Evolutionary conservation across 106 monocot genomes (phyloP).

Genomic region (Phalaenopsis equestris): DNA sequence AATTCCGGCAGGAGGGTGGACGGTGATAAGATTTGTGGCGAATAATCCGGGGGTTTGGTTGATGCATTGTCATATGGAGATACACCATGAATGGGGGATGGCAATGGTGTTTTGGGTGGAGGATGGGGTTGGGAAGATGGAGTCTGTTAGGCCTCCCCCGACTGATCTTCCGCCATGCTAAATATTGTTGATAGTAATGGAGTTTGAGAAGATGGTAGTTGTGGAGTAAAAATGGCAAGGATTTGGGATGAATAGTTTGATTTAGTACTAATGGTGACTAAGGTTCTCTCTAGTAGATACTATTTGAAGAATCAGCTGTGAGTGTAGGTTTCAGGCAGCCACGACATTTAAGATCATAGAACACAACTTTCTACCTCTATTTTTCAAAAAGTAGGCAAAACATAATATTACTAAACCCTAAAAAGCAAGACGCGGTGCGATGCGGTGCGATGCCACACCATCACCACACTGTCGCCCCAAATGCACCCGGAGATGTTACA

Average conservation of each 20-base stretch:
- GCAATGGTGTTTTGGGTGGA: conserved; percentile 56
- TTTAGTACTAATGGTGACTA: too few relatives aligned
- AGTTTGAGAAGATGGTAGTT: neutral
- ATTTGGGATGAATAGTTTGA: neutral
- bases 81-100: conserved; percentile 51
- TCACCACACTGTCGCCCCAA: too few relatives aligned
- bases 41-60: conserved; percentile 70
- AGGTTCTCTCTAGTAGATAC: too few relatives aligned
- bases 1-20: conserved; percentile 53
- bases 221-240: neutral
- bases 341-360: too few relatives aligned
- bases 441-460: too few relatives aligned
- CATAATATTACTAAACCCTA: too few relatives aligned
- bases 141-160: conserved; percentile 29
- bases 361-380: too few relatives aligned
- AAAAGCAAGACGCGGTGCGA: too few relatives aligned
- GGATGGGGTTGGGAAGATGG: conserved; percentile 41
- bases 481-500: too few relatives aligned
- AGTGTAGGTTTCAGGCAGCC: too few relatives aligned
- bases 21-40: conserved; percentile 52
- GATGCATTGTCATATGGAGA: conserved; percentile 57
- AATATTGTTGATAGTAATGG: neutral
- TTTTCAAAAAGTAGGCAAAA: too few relatives aligned
- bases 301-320: too few relatives aligned
- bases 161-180: conserved; percentile 39